These are phyloP conservation scores for Rhizomucor miehei DNA, from an alignment of 371 early-diverging fungal genomes.

Conservation along the genomic window DNA sequence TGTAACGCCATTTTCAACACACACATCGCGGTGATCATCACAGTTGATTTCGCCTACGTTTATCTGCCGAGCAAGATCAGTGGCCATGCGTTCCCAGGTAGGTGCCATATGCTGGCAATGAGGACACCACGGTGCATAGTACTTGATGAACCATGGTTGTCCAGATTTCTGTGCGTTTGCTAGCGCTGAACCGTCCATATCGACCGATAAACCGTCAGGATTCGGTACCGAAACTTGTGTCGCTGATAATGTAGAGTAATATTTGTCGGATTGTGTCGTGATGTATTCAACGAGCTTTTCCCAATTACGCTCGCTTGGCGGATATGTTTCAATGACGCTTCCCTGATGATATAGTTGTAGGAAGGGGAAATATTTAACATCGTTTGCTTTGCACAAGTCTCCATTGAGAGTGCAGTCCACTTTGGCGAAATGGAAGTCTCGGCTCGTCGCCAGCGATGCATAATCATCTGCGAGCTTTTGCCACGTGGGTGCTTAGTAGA, in stretches of 20 bases:
- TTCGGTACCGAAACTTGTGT: slow-evolving; percentile 13
- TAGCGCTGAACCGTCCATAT: slow-evolving; percentile 19
- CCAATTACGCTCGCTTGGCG: slow-evolving; percentile 9
- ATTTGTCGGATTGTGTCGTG: slow-evolving; percentile 15
- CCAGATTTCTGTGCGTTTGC: slow-evolving; percentile 15
- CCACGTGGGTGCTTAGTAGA: slow-evolving; percentile 50
- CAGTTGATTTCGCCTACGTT: slow-evolving; percentile 88
- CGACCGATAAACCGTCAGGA: slow-evolving; percentile 28
- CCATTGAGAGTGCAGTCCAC: slow-evolving; percentile 76
- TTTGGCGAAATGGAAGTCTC: slow-evolving; percentile 66
- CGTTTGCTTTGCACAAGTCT: slow-evolving; percentile 63
- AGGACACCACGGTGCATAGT: slow-evolving; percentile 86
- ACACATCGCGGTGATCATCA: slow-evolving; percentile 56
- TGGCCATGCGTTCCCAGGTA: slow-evolving; percentile 70
- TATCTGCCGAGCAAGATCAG: slow-evolving; percentile 58
- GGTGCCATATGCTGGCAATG: slow-evolving; percentile 86
- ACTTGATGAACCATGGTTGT: slow-evolving; percentile 72
- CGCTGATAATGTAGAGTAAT: not conserved
- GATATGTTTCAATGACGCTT: slow-evolving; percentile 44
- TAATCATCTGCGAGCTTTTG: slow-evolving; percentile 37
- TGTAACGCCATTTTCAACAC: slow-evolving; percentile 55
- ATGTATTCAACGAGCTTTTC: slow-evolving; percentile 25
- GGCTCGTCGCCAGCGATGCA: slow-evolving; percentile 19
- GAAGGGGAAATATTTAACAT: slow-evolving; percentile 58
- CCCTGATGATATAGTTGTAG: slow-evolving; percentile 67